phyloP scores from a whole-genome alignment of 1,139 yeast species.

The Saccharomyces hybrid region DNA sequence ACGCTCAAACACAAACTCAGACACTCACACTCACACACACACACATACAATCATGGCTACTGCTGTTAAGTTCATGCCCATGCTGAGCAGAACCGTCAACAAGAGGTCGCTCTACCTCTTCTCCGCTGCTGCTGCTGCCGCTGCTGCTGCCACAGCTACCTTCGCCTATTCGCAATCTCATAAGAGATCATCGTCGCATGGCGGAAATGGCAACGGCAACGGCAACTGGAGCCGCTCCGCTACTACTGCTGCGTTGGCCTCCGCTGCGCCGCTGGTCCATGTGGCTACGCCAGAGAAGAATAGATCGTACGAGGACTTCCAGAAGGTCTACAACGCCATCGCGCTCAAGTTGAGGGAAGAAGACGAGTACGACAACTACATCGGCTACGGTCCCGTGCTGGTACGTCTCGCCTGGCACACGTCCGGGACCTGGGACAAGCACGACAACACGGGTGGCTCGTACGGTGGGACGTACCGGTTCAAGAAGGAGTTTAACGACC shows the following conservation, averaged over 20 bases:
- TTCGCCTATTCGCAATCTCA: constrained; percentile 1
- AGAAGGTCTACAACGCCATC: constrained; percentile 72
- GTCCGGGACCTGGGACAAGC: constrained; percentile 60
- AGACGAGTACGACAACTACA: constrained; percentile 68
- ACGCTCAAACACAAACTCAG: too few relatives aligned
- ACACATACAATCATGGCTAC: constrained; percentile 2
- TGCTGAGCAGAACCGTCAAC: constrained; percentile 10
- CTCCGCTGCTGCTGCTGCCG: constrained; percentile 18
- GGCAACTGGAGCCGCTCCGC: not conserved
- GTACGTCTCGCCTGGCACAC: constrained; percentile 73
- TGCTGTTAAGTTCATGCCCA: constrained; percentile 1
- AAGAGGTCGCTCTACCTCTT: constrained; percentile 13
- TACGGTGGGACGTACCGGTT: constrained; percentile 79
- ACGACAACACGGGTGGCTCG: constrained; percentile 65
- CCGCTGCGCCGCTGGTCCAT: constrained; percentile 8
- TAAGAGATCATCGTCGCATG: not conserved
- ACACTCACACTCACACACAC: not conserved
- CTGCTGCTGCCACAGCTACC: constrained; percentile 12
- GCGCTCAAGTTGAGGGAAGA: constrained; percentile 65
- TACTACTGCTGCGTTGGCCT: not conserved
- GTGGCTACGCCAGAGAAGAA: constrained; percentile 20
- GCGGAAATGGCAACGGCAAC: constrained; percentile 3
- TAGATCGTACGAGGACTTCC: constrained; percentile 46
- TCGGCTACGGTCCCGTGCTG: constrained; percentile 62
- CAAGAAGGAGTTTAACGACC: constrained; percentile 56